Conservation (phyloP, 768 basidiomycete species). For the Russula sp. region DNA sequence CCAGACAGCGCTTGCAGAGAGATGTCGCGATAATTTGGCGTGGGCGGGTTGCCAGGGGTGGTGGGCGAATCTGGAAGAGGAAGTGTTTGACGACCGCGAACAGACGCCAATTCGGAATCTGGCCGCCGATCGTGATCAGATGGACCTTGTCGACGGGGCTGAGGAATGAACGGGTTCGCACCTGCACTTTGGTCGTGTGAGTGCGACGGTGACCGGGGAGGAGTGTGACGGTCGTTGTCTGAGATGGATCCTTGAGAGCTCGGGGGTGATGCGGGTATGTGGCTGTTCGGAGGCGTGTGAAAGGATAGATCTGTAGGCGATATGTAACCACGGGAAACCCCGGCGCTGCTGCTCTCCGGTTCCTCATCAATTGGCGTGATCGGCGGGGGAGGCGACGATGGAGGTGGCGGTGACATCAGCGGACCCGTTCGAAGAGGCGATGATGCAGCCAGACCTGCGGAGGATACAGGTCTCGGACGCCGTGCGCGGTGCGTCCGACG, state of each 20-base stretch:
- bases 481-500: constrained; percentile 57
- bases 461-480: constrained; percentile 40
- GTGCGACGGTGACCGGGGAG: constrained; percentile 50
- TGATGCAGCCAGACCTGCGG: constrained; percentile 42
- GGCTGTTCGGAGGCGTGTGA: constrained; percentile 43
- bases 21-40: constrained; percentile 78
- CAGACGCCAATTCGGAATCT: constrained; percentile 53
- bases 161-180: constrained; percentile 77
- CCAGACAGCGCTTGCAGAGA: constrained; percentile 59
- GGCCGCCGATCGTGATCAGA: constrained; percentile 59
- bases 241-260: constrained; percentile 22
- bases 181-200: constrained; percentile 51
- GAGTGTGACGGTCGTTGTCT: constrained; percentile 28
- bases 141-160: constrained; percentile 52
- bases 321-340: constrained; percentile 49
- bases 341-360: constrained; percentile 38
- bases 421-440: constrained; percentile 59
- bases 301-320: constrained; percentile 60
- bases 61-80: constrained; percentile 68
- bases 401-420: constrained; percentile 32
- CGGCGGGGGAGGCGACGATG: constrained; percentile 54
- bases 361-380: constrained; percentile 77
- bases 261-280: constrained; percentile 40
- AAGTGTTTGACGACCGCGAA: constrained; percentile 56
- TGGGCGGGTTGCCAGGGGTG: constrained; percentile 68